phyloP scores from a whole-genome alignment of 768 basidiomycete species.

The Amanita rimosa region DNA sequence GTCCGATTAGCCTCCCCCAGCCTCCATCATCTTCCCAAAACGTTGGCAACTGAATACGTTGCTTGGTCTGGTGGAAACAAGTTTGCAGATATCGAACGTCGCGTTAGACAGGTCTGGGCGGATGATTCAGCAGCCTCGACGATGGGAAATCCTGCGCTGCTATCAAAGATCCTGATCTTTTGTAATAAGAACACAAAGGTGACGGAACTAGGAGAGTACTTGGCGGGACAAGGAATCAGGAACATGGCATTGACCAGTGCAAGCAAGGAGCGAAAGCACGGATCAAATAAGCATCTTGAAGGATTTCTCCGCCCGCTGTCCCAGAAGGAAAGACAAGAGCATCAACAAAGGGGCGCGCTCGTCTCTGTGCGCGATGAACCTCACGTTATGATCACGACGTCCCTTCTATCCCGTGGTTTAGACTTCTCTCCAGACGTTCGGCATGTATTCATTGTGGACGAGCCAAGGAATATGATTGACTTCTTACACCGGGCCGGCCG shows the following conservation, averaged over 20 bases:
- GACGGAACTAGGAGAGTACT: constrained; percentile 42
- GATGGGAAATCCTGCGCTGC: constrained; percentile 12
- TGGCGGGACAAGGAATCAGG: constrained; percentile 49
- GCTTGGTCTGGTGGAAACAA: constrained; percentile 74
- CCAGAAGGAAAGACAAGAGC: constrained; percentile 5
- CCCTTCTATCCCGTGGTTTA: constrained; percentile 80
- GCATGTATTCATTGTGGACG: constrained; percentile 81
- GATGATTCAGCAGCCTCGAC: constrained; percentile 41
- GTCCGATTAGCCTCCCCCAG: constrained; percentile 72
- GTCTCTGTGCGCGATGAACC: constrained; percentile 19
- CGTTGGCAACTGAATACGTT: constrained; percentile 62
- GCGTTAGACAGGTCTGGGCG: constrained; percentile 65
- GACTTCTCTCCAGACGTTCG: constrained; percentile 73
- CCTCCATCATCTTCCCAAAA: constrained; percentile 67
- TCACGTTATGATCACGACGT: constrained; percentile 79
- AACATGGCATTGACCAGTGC: constrained; percentile 57
- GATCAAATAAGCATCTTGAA: constrained; percentile 67
- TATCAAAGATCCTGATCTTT: constrained; percentile 73
- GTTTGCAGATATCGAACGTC: constrained; percentile 66
- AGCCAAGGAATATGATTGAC: constrained; percentile 84
- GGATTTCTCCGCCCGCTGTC: constrained; percentile 46
- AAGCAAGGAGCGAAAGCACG: constrained; percentile 44
- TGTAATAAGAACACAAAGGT: constrained; percentile 71
- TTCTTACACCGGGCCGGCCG: constrained; percentile 89
- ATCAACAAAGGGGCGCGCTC: constrained; percentile 4